Percentiles rank a stretch among this genome's conserved stretches.
Evolutionary conservation across 306 rosid species (phyloP).

Genomic region (Rosa rugosa): DNA sequence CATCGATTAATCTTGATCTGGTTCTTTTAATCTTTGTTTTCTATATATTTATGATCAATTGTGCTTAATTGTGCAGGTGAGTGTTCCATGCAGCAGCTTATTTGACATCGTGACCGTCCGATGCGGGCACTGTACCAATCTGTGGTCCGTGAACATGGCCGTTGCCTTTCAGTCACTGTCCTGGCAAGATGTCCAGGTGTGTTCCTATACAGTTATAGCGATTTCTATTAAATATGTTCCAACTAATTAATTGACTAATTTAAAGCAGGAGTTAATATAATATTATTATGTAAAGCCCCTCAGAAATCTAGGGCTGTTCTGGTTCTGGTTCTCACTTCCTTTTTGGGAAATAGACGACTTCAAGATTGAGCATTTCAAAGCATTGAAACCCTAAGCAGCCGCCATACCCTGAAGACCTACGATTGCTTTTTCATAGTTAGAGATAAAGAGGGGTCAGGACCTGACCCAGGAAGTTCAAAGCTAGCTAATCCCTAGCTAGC

Average conservation of each 20-base stretch:
- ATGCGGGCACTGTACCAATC: conserved; percentile 98
- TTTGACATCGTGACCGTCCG: conserved; percentile 97
- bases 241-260: neutral
- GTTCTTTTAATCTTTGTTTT: neutral
- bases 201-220: neutral
- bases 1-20: neutral
- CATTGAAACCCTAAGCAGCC: conserved; percentile 80
- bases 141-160: conserved; percentile 99
- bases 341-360: conserved; percentile 39
- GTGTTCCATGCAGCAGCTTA: conserved; percentile 97
- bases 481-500: conserved; percentile 12
- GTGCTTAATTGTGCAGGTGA: conserved; percentile 57
- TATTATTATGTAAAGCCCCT: conserved; percentile 2
- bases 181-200: conserved; percentile 86
- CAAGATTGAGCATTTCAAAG: conserved; percentile 36
- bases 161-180: conserved; percentile 92
- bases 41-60: neutral
- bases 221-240: neutral
- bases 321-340: conserved; percentile 19
- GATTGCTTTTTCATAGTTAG: conserved; percentile 1
- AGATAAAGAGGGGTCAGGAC: conserved; percentile 10
- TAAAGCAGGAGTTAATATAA: neutral
- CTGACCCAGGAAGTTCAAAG: conserved; percentile 30
- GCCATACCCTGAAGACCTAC: conserved; percentile 45
- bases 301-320: conserved; percentile 37